Base-by-base conservation (phyloP, 768 basidiomycete genomes). In the Phanerochaete carnosa region DNA sequence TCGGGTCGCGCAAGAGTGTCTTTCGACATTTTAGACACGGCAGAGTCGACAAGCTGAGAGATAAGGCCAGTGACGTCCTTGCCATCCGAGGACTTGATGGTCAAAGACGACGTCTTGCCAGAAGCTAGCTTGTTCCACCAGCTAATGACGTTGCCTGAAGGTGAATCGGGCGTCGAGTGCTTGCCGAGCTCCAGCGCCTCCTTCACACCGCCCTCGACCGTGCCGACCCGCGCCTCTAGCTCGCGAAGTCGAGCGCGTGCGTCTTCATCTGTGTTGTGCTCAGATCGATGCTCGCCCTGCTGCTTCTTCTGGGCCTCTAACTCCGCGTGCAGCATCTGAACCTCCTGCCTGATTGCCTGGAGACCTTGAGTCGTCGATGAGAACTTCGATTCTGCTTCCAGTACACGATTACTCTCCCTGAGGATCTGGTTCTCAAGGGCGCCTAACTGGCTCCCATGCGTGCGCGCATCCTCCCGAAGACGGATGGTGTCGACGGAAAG, bases 1-100 rank as follows among this genome's bases (percentile, higher is more conserved):
- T 99, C 96, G 0, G 90, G 78, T 45, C 85, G 86, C 1, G 86
- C 92, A 39, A 97, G 72, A n/a, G 75, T 79, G 69, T 98, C 96
- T 72, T 92, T 93, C 39, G 85, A 81, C 60, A 84, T 83, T 22
- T 77, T 80, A 15, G 84, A 77, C 4, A 96, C 83, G 0, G 92
- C 89, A 15, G 82, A 76, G 61, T 94, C 87, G 68, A 98, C 90
- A 52, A 97, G 80, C 32, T 85, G 79, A 29, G 79, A 79, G 62
- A 98, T 87, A 61, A 94, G 78, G 13, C 80, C 76, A 0, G 89
- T 87, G 25, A 87, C 72, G 64, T 89, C 93, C 60, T 88, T 83
- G 0, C 93, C 93, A 59, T 91, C 89, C 19, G 83, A 73, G 1
- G 88, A 84, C 71, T 87, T 90, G 79, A 93, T 87, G 30, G 76